These are phyloP conservation scores for Tilletia setariae DNA, from an alignment of 1,284 basidiomycete species.

Conservation along the genomic window DNA sequence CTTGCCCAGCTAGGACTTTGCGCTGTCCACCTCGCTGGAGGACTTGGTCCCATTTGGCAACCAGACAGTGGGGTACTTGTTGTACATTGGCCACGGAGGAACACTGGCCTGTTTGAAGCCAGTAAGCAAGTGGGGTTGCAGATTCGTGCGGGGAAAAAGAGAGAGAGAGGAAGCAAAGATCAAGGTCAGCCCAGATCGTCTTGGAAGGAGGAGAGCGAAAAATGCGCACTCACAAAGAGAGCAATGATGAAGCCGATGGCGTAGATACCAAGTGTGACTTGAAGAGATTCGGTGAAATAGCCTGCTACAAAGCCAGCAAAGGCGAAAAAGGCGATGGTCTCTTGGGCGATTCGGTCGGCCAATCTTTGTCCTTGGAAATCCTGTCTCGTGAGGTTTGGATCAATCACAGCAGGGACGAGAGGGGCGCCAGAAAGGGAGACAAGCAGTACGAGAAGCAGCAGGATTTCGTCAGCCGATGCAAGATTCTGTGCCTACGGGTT, in stretches of 20 bases:
- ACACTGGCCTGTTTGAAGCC: slow-evolving; percentile 26
- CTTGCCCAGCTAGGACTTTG: too few relatives aligned
- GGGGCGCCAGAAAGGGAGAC: too few relatives aligned
- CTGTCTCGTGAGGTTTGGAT: too few relatives aligned
- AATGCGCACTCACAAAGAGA: slow-evolving; percentile 23
- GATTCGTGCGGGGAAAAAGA: not conserved
- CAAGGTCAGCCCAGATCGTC: not conserved
- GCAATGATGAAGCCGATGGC: slow-evolving; percentile 17
- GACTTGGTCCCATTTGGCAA: too few relatives aligned
- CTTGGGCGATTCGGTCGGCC: slow-evolving; percentile 30
- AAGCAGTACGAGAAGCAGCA: too few relatives aligned
- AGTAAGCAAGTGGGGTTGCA: too few relatives aligned
- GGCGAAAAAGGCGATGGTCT: slow-evolving; percentile 17
- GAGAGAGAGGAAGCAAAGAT: not conserved
- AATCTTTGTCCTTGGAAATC: slow-evolving; percentile 33
- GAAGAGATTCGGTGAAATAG: slow-evolving; percentile 26
- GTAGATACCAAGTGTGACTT: slow-evolving; percentile 29
- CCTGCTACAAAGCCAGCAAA: slow-evolving; percentile 16
- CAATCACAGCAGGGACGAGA: too few relatives aligned
- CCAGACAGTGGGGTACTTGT: slow-evolving; percentile 30
- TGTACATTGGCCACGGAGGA: slow-evolving; percentile 32
- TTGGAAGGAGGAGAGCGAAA: not conserved
- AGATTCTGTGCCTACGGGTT: too few relatives aligned
- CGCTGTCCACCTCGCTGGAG: too few relatives aligned
- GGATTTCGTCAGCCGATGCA: too few relatives aligned